Conservation (phyloP, 495 filamentous ascomycete genomes). For the Lophium mytilinum region DNA sequence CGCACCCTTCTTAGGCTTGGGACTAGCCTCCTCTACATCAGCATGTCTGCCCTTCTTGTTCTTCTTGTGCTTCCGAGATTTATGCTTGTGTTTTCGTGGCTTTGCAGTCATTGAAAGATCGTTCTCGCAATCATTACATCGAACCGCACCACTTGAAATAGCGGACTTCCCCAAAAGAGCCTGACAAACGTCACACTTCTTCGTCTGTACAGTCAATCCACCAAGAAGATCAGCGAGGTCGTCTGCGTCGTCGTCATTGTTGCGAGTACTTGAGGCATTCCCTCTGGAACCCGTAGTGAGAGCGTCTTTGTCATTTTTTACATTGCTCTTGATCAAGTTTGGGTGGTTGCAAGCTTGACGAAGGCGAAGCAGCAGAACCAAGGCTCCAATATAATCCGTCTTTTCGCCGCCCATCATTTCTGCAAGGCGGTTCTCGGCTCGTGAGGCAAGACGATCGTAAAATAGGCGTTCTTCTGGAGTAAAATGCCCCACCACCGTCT, state of each 20-base stretch:
- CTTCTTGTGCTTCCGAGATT: constrained; percentile 38
- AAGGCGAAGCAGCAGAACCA: constrained; percentile 79
- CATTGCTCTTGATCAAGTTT: constrained; percentile 70
- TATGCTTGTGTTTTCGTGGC: constrained; percentile 26
- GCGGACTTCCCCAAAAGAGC: constrained; percentile 55
- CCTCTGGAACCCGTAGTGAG: constrained; percentile 52
- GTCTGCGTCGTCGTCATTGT: constrained; percentile 56
- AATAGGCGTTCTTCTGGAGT: constrained; percentile 70
- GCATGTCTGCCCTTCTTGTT: constrained; percentile 42
- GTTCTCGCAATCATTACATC: constrained; percentile 64
- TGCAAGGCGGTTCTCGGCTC: constrained; percentile 77
- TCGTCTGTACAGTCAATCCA: constrained; percentile 68
- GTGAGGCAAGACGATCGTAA: constrained; percentile 72
- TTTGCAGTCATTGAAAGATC: constrained; percentile 46
- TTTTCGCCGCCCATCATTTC: constrained; percentile 74
- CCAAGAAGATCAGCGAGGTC: constrained; percentile 78
- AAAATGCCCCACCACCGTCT: constrained; percentile 72
- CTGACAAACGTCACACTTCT: constrained; percentile 85
- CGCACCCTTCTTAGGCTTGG: background rate
- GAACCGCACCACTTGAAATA: constrained; percentile 47
- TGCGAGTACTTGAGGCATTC: constrained; percentile 37
- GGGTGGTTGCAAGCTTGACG: constrained; percentile 94
- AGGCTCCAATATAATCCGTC: constrained; percentile 71
- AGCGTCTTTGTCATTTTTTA: constrained; percentile 82
- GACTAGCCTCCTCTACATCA: constrained; percentile 44